phyloP scores from a whole-genome alignment of 2,329 filamentous ascomycete genomes.

The Aspergillus viridinutans region DNA sequence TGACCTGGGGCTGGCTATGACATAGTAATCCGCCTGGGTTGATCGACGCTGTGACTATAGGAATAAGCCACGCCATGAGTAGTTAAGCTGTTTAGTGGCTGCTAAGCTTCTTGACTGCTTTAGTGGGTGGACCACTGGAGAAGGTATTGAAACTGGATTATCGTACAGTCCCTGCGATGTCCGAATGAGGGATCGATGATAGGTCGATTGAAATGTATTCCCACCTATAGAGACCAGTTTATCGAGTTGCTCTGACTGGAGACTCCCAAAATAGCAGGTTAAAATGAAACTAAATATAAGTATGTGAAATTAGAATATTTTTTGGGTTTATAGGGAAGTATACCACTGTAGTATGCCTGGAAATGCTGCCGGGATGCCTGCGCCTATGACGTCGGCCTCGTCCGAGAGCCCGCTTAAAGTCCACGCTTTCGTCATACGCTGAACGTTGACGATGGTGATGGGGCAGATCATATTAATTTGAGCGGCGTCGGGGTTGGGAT shows the following conservation, averaged over 20 bases:
- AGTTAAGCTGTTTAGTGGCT: neutral
- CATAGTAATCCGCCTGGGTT: neutral
- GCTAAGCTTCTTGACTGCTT: neutral
- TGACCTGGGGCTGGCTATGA: too few relatives aligned
- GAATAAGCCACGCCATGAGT: neutral
- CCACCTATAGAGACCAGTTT: neutral
- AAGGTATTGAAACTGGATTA: neutral
- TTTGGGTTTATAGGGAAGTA: neutral
- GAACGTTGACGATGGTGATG: neutral
- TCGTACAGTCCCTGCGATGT: neutral
- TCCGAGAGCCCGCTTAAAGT: neutral
- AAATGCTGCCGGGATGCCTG: neutral
- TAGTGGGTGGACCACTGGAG: neutral
- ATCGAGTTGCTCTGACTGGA: neutral
- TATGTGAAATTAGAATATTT: neutral
- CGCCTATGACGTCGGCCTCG: neutral
- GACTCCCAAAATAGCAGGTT: neutral
- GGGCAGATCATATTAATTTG: neutral
- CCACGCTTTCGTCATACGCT: neutral
- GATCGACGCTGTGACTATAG: neutral
- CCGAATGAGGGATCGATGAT: neutral
- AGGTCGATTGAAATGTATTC: neutral
- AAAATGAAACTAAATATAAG: too few relatives aligned
- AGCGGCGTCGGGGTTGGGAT: neutral
- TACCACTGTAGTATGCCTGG: neutral